Base-by-base conservation (phyloP, 2,329 filamentous ascomycete genomes). In the Epichloe festucae region DNA sequence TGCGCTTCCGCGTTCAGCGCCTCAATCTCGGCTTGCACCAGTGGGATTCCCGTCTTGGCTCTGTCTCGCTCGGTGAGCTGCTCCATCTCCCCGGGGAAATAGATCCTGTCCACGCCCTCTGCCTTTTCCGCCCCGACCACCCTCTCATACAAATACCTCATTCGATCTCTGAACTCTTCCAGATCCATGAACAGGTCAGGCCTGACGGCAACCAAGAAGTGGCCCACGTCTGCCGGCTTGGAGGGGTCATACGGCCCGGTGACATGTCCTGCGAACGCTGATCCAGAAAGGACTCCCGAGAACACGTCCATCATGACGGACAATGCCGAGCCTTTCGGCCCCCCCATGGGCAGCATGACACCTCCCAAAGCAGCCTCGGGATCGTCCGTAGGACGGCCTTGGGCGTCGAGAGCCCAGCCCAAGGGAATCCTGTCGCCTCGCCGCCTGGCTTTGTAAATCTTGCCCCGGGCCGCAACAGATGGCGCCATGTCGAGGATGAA, bases 241-340 rank as follows among this genome's bases (percentile, higher is more conserved):
- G 77, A 82, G 3, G 83, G 75, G 60, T 89, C 85, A 63, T 93
- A 93, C 0, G 87, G 88, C 17, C 79, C 79, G 0, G 82, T 85
- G 17, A 93, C 87, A 60, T 85, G 74, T 0, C 87, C 87, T 0
- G 85, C 88, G 66, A 88, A 93, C 0, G 86, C 86, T 35, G 82
- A 84, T 0, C 87, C 87, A 0, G 85, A 88, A 0, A 93, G 60
- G 0, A 87, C 83, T 87, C 87, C 87, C 0, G 85, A 89, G 62
- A 93, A 91, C 2, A 94, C 84, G 62, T 93, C 87, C 88, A 93
- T 93, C 85, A 89, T 91, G 51, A 93, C 79, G 0, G 85, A 72
- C 41, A 93, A 65, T 0, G 78, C 88, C 2, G 83, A 87, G 0
- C 88, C 88, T 65, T 93, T 93, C 0, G 87, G 86, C 0, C 88